phyloP scores from a whole-genome alignment of 768 basidiomycete species.

The Sporobolomyces phaffii region DNA sequence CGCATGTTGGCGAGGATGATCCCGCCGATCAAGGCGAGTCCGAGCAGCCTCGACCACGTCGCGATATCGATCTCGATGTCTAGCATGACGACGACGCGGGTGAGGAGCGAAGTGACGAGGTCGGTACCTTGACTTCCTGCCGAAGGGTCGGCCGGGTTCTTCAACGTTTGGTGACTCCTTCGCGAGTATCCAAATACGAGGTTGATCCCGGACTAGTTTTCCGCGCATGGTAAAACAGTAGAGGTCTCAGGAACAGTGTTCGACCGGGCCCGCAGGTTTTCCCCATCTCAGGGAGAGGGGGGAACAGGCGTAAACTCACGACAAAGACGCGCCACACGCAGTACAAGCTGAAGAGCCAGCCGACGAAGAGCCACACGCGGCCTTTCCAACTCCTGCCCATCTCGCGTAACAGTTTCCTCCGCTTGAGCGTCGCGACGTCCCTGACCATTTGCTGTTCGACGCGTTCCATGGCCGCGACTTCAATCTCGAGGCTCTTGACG shows the following conservation, averaged over 20 bases:
- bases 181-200: constrained; percentile 40
- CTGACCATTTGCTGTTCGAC: constrained; percentile 40
- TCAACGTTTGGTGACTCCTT: constrained; percentile 3
- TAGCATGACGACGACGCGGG: constrained; percentile 30
- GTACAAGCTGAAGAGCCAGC: constrained; percentile 41
- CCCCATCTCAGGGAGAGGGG: too few species aligned
- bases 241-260: too few species aligned
- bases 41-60: constrained; percentile 40
- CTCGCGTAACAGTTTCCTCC: constrained; percentile 38
- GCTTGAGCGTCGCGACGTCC: constrained; percentile 36
- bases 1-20: constrained; percentile 43
- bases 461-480: constrained; percentile 35
- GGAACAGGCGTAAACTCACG: constrained; percentile 15
- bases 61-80: constrained; percentile 40
- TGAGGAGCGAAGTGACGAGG: constrained; percentile 37
- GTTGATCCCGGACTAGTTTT: constrained; percentile 41
- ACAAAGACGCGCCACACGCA: constrained; percentile 40
- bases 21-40: constrained; percentile 38
- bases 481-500: constrained; percentile 38
- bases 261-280: too few species aligned
- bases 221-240: too few species aligned
- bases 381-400: constrained; percentile 38
- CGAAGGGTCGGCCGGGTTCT: neutral
- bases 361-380: constrained; percentile 32
- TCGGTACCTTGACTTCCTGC: constrained; percentile 25